Base-by-base conservation (phyloP, 345 rosid genomes). In the Salix arbutifolia region DNA sequence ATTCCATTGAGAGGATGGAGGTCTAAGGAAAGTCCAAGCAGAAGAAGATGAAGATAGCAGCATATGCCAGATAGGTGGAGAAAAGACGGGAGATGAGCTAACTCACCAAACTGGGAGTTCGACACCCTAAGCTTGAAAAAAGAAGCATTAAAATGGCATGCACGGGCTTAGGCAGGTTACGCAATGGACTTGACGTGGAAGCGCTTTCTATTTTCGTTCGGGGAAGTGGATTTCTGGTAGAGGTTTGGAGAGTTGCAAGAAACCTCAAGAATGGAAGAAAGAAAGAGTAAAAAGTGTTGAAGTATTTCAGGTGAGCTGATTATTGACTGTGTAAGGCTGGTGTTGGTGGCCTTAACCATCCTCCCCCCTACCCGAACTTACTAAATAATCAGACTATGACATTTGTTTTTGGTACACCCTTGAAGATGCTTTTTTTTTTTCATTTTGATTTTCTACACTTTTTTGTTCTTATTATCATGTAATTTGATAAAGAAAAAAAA, bases 71-170 rank as follows among this genome's bases (percentile, higher is more conserved):
- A 4, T 23, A 28, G 4, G 70, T 44, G 53, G 86, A 73, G 75
- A 75, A 81, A 52, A 18, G 70, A 70, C 56, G 50, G 94, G 79
- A 85, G 98, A 86, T 91, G 90, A 91, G 83, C 96, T 86, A 91
- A 89, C 96, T 75, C 87, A 86, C 92, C 97, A 89, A 94, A 86
- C 88, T 77, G 37, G 60, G 72, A 66, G 86, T 66, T 73, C 73
- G 72, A 71, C 78, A 71, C 78, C 31, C 26, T 18, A 68, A 46
- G 25, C 69, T 44, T 64, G 75, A 26, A 53, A 31, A 14, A 79
- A 16, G 18, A 48, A 48, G 53, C 18, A 21, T 50, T 17, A 18
- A 50, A 21, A 53, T 8, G 61, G 62, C 28, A 58, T 58, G 14
- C 62, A 58, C n/a, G 26, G 62, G 62, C 62, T 58, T n/a, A 3